These are phyloP conservation scores for Brassica napus DNA, from an alignment of 345 rosid genomes.

Conservation along the genomic window Da-Ae NC_063452.1:61291001-61291500, in stretches of 20 bases:
- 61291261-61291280: conserved; percentile 49
- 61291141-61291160: not conserved
- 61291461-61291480: conserved; percentile 59
- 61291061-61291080: not conserved
- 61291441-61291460: conserved; percentile 57
- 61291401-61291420: not conserved
- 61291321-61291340: conserved; percentile 57
- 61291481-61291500: conserved; percentile 60
- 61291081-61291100: not conserved
- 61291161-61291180: not conserved
- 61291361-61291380: not conserved
- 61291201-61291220: not conserved
- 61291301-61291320: conserved; percentile 64
- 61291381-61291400: not conserved
- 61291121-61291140: not conserved
- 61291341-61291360: conserved; percentile 42
- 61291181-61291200: not conserved
- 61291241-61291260: conserved; percentile 46
- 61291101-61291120: not conserved
- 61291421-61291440: conserved; percentile 36
- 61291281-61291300: conserved; percentile 67
- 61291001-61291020: no score
- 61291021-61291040: no score
- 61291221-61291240: not conserved
- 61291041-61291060: not conserved